These are phyloP conservation scores for Aureobasidium sp. DNA, from an alignment of 2,329 filamentous ascomycete genomes.

Conservation along the genomic window DNA sequence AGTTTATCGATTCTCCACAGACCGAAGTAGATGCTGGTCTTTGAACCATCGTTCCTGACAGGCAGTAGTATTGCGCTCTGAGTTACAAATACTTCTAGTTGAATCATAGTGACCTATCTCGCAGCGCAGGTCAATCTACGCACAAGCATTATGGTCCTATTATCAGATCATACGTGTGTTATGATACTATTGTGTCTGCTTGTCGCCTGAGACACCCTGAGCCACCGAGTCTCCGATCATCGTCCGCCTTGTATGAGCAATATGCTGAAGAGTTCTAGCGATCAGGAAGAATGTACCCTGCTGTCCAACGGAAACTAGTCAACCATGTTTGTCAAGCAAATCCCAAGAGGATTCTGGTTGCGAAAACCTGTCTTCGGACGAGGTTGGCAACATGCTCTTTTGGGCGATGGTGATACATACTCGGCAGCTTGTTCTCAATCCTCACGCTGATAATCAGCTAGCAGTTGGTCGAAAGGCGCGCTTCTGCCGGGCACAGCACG, in stretches of 20 bases:
- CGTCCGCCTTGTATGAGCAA: not conserved
- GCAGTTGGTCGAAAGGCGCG: slow-evolving; percentile 89
- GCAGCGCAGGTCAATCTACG: not conserved
- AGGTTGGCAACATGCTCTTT: slow-evolving; percentile 19
- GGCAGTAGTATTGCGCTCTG: no score
- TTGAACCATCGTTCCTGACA: no score
- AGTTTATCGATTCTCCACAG: not conserved
- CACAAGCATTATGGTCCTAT: not conserved
- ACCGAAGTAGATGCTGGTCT: no score
- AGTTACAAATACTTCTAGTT: no score
- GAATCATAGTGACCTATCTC: not conserved
- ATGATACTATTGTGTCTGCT: not conserved
- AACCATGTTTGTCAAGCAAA: not conserved
- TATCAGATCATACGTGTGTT: no score
- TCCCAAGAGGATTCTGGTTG: slow-evolving; percentile 59
- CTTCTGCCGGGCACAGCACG: slow-evolving; percentile 86
- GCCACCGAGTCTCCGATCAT: not conserved
- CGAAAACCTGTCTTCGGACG: slow-evolving; percentile 82
- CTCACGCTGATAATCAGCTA: slow-evolving; percentile 80
- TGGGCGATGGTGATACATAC: slow-evolving; percentile 50
- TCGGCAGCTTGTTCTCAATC: slow-evolving; percentile 99
- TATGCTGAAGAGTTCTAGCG: no score
- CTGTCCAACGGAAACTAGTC: not conserved
- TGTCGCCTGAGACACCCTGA: not conserved
- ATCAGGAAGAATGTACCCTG: no score